Evolutionary conservation across 192 early-diverging fungal genomes (phyloP).

Genomic region (Phycomyces nitens): DNA sequence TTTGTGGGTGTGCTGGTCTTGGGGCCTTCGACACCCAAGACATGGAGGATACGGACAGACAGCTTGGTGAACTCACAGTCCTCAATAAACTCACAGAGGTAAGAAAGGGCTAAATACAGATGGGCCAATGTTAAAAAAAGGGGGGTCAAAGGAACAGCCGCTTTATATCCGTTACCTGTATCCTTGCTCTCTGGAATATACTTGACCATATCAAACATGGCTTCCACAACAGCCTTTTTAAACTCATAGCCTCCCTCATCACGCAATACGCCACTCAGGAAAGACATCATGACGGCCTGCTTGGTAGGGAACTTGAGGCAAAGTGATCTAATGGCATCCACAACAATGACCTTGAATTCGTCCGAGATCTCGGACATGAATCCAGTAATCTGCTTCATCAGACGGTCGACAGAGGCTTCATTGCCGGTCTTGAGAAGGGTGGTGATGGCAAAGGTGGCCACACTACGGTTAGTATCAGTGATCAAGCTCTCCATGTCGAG

Average conservation of each 20-base stretch:
- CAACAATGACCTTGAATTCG: conserved; percentile 99
- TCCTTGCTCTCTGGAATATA: conserved; percentile 94
- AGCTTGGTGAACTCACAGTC: conserved; percentile 99
- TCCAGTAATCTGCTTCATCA: conserved; percentile 98
- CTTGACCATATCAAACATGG: conserved; percentile 93
- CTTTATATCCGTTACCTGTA: conserved; percentile 49
- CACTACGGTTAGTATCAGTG: conserved; percentile 92
- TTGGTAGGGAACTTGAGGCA: conserved; percentile 96
- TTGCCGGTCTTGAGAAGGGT: conserved; percentile 98
- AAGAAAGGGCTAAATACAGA: conserved; percentile 83
- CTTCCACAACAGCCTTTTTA: conserved; percentile 95
- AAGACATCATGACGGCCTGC: conserved; percentile 89
- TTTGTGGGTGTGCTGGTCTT: conserved; percentile 86
- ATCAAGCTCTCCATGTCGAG: conserved; percentile 98
- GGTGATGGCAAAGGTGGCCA: conserved; percentile 98
- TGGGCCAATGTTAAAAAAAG: conserved; percentile 12
- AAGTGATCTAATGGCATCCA: conserved; percentile 94
- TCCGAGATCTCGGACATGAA: conserved; percentile 99
- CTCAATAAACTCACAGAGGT: conserved; percentile 99
- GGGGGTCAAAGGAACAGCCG: background rate
- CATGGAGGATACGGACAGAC: conserved; percentile 93
- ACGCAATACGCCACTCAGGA: conserved; percentile 87
- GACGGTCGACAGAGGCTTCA: conserved; percentile 93
- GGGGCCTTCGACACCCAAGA: conserved; percentile 93
- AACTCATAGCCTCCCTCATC: conserved; percentile 98